Conservation (phyloP, 768 basidiomycete genomes). For the Collybiopsis confluens region DNA sequence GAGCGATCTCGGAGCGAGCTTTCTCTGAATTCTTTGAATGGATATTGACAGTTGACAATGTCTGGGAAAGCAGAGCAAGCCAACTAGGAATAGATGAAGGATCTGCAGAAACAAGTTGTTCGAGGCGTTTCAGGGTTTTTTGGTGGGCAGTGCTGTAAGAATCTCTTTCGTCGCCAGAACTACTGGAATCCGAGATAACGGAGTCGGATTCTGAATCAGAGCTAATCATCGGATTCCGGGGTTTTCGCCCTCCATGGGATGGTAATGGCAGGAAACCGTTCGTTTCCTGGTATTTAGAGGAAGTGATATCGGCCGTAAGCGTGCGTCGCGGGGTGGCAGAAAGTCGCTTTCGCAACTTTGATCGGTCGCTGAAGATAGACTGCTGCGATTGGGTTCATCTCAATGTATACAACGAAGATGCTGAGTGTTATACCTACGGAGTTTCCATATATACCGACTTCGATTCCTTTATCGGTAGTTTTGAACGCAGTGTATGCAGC, state of each 20-base stretch:
- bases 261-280: constrained; percentile 64
- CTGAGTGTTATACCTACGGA: constrained; percentile 30
- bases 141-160: constrained; percentile 51
- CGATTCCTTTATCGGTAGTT: constrained; percentile 49
- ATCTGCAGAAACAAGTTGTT: constrained; percentile 45
- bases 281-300: constrained; percentile 53
- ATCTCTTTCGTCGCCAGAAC: constrained; percentile 34
- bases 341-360: constrained; percentile 50
- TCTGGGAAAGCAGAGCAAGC: constrained; percentile 60
- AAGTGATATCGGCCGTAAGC: constrained; percentile 33
- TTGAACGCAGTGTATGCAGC: constrained; percentile 41
- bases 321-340: constrained; percentile 46
- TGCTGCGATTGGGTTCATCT: not conserved
- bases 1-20: constrained; percentile 65
- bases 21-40: constrained; percentile 65
- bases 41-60: constrained; percentile 56
- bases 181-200: constrained; percentile 24
- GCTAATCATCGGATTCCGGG: constrained; percentile 18
- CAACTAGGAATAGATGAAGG: constrained; percentile 56
- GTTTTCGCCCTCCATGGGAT: constrained; percentile 27
- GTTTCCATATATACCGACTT: constrained; percentile 41
- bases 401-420: not conserved
- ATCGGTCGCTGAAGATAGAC: constrained; percentile 36
- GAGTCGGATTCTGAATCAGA: constrained; percentile 29
- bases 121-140: constrained; percentile 52